Conservation (phyloP, 768 basidiomycete genomes). For the Hemileccinum impolitum region DNA sequence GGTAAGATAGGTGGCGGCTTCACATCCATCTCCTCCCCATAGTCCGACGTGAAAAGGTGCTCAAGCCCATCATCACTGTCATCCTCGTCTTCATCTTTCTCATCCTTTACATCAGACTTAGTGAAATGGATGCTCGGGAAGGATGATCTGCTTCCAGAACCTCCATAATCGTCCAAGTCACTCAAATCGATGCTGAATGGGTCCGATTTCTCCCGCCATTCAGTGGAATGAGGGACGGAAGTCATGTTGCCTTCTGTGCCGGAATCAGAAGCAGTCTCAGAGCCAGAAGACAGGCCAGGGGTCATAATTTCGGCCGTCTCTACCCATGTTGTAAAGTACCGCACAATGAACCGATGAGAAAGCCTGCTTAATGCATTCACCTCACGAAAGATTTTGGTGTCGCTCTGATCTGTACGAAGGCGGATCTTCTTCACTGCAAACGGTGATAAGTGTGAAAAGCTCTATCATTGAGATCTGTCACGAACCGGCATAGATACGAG, state of each 20-base stretch:
- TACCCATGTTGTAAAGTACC: constrained; percentile 92
- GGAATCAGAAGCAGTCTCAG: constrained; percentile 36
- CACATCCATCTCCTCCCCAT: constrained; percentile 30
- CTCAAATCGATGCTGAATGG: constrained; percentile 64
- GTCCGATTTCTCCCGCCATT: constrained; percentile 45
- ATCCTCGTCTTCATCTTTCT: constrained; percentile 42
- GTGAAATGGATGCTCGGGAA: constrained; percentile 89
- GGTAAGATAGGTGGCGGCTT: constrained; percentile 31
- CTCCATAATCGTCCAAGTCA: constrained; percentile 58
- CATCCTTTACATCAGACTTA: constrained; percentile 38
- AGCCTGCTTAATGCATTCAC: constrained; percentile 86
- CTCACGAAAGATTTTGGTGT: constrained; percentile 86
- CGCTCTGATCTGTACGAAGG: constrained; percentile 71
- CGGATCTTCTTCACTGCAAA: constrained; percentile 82
- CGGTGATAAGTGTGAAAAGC: background rate
- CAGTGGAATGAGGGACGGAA: constrained; percentile 47
- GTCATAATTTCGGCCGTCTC: constrained; percentile 59
- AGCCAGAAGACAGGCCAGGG: constrained; percentile 46
- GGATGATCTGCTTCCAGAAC: constrained; percentile 47
- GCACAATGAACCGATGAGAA: constrained; percentile 86
- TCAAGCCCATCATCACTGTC: constrained; percentile 41
- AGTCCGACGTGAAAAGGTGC: constrained; percentile 35
- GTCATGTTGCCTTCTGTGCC: constrained; percentile 49
- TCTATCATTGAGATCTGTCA: background rate
- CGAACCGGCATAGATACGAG: constrained; percentile 75